Base-by-base conservation (phyloP, 371 early-diverging fungal genomes). In the Chytridium lagenaria region DNA sequence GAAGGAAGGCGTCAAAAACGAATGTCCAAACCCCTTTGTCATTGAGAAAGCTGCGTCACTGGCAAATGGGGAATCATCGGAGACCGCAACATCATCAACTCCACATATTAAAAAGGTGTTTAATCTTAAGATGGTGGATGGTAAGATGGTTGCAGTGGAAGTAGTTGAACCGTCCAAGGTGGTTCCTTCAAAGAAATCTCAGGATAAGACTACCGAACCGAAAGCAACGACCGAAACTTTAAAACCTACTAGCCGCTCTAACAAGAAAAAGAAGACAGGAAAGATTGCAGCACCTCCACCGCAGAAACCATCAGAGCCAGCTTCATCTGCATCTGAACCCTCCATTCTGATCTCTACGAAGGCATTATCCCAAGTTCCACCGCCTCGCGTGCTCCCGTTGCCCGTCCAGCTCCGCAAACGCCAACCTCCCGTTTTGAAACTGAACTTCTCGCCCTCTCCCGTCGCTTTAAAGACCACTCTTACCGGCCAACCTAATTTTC, bases 401-500 rank as follows among this genome's bases (percentile, higher is more conserved):
- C 55, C 55, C 55, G 55, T 10, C 55, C 55, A 16, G 26, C 19
- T 16, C 55, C 55, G 16, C 55, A 7, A 10, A 23, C 26, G 23
- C 55, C 55, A 7, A 28, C 55, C 10, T 10, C 10, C 10, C 75
- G 71, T 30, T 31, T 71, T 28, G 28, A 39, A 28, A 15, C 67
- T 30, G 76, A 76, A 64, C 59, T 76, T 30, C 37, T 36, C 16
- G 36, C 63, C 28, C 57, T 76, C 33, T 68, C 71, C 37, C 63
- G 72, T 34, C 67, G 76, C 19, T 76, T 72, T 57, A n/a, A 37
- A 72, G 19, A 16, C 30, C 23, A 28, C 19, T 28, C 23, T 26
- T 28, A 16, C 55, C 16, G 26, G 26, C 55, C 10, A 55, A 26
- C 16, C 26, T 26, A 55, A 55, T 26, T 55, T 55, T 26, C 10